These are phyloP conservation scores for Cyclotella choctawhatcheeana DNA, from an alignment of 108 stramenopile genomes.

Conservation along the genomic window DNA sequence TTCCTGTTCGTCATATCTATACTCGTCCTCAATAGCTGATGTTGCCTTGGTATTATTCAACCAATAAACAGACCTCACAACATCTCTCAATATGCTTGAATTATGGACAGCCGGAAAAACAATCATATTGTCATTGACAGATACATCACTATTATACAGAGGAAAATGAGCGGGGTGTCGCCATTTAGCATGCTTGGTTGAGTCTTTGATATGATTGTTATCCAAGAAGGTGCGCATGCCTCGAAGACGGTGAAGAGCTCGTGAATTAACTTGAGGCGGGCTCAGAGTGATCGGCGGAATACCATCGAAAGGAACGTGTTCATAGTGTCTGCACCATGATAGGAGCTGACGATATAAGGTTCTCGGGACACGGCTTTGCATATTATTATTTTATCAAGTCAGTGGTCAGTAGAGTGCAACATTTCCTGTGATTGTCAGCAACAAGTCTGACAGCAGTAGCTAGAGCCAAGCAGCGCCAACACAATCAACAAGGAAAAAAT, in stretches of 20 bases:
- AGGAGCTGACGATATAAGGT: constrained; percentile 79
- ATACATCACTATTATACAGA: constrained; percentile 39
- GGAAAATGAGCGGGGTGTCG: constrained; percentile 52
- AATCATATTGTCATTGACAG: constrained; percentile 54
- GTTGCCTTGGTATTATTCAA: constrained; percentile 55
- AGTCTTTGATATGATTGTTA: constrained; percentile 20
- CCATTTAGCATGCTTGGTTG: background rate
- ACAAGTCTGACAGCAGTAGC: no score
- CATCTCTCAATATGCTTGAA: constrained; percentile 53
- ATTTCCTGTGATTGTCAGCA: no score
- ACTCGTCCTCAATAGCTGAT: constrained; percentile 3
- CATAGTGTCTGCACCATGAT: constrained; percentile 63
- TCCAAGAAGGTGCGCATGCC: constrained; percentile 41
- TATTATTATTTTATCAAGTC: background rate
- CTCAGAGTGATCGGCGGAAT: constrained; percentile 70
- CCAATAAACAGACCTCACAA: constrained; percentile 70
- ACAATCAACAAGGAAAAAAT: no score
- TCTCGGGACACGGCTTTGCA: constrained; percentile 45
- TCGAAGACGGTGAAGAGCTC: constrained; percentile 34
- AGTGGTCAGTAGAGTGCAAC: no score
- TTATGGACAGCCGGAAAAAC: constrained; percentile 57
- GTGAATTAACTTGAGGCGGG: constrained; percentile 58
- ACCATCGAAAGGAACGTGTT: constrained; percentile 60
- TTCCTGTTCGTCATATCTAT: background rate
- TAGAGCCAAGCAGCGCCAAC: no score